Conservation (phyloP, 2,329 filamentous ascomycete genomes). For the Colletotrichum godetiae region DNA sequence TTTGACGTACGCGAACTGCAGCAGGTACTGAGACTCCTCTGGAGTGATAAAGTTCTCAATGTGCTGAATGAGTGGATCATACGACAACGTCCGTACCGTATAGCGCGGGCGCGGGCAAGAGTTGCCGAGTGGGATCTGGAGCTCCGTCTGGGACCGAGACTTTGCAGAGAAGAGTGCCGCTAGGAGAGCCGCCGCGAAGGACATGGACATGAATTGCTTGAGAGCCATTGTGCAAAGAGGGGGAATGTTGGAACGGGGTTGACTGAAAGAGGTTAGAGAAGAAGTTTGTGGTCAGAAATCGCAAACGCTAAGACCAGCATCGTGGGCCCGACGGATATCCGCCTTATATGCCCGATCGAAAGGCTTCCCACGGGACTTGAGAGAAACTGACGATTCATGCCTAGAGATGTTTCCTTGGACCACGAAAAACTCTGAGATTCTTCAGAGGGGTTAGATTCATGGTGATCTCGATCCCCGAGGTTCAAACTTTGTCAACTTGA, state of each 20-base stretch:
- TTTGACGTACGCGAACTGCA: background rate
- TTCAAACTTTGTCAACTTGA: too few species aligned
- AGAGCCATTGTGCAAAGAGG: background rate
- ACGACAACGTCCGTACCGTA: background rate
- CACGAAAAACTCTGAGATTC: too few species aligned
- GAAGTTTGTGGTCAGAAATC: background rate
- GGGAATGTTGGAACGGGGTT: background rate
- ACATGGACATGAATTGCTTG: background rate
- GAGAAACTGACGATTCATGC: background rate
- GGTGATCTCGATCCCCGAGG: too few species aligned
- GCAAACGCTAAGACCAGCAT: background rate
- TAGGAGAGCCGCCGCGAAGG: background rate
- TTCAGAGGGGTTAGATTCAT: too few species aligned
- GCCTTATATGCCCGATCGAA: background rate
- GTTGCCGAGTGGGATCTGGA: background rate
- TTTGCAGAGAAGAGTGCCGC: background rate
- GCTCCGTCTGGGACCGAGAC: background rate
- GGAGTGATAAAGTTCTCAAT: background rate
- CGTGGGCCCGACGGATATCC: background rate
- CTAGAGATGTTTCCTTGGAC: too few species aligned
- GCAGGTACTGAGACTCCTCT: background rate
- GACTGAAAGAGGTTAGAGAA: background rate
- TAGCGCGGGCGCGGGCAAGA: background rate
- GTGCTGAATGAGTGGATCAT: background rate
- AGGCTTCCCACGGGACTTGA: background rate